A percentile compares a stretch with the other conserved stretches of the same genome.
Conservation (phyloP, 2,329 filamentous ascomycete species). For the Fusarium foetens region DNA sequence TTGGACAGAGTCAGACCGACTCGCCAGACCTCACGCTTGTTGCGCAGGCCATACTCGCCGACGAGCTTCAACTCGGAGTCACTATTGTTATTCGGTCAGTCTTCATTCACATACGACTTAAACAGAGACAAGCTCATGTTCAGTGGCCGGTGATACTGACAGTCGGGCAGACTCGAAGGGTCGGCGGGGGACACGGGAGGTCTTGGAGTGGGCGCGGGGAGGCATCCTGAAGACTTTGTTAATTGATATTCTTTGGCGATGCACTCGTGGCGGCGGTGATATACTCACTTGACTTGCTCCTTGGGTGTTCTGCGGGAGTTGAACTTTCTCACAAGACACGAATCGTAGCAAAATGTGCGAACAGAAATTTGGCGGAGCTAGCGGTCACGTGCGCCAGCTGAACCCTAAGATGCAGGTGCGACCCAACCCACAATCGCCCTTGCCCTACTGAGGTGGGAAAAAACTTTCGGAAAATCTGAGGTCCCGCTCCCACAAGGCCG, state of each 20-base stretch:
- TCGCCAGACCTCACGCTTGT: conserved; percentile 99
- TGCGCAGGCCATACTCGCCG: conserved; percentile 99
- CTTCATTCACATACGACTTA: conserved; percentile 84
- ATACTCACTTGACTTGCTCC: conserved; percentile 55
- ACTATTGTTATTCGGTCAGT: conserved; percentile 77
- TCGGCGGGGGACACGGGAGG: conserved; percentile 97
- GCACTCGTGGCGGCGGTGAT: conserved; percentile 10
- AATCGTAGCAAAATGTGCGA: conserved; percentile 47
- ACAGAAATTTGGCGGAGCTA: conserved; percentile 45
- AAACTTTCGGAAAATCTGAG: conserved; percentile 51
- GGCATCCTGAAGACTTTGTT: conserved; percentile 52
- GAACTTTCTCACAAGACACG: conserved; percentile 45
- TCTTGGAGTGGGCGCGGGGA: conserved; percentile 89
- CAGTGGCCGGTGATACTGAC: conserved; percentile 98
- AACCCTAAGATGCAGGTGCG: conserved; percentile 48
- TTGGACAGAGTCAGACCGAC: conserved; percentile 99
- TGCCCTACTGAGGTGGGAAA: conserved; percentile 51
- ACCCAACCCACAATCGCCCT: conserved; percentile 36
- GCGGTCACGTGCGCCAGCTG: conserved; percentile 43
- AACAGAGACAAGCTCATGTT: conserved; percentile 97
- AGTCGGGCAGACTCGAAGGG: conserved; percentile 99
- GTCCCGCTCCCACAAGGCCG: conserved; percentile 52
- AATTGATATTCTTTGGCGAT: conserved; percentile 36
- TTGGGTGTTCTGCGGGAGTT: conserved; percentile 50
- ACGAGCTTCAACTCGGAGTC: conserved; percentile 99